Conservation (phyloP, 345 rosid species). For the Eutrema heterophyllum region DNA sequence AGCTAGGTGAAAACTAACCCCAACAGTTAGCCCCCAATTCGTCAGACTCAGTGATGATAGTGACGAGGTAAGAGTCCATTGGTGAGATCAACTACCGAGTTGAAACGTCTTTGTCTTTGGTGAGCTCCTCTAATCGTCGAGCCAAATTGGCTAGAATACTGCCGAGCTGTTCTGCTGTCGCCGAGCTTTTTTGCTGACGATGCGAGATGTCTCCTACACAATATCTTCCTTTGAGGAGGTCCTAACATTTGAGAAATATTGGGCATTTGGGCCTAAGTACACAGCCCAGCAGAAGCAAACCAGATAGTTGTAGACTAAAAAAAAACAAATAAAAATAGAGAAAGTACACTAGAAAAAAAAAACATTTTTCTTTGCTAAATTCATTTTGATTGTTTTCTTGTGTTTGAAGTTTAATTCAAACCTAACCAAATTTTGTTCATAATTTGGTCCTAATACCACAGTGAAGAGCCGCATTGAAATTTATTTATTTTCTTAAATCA, state of each 20-base stretch:
- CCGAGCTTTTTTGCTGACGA: too few relatives aligned
- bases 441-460: constrained; percentile 17
- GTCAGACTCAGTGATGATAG: too few relatives aligned
- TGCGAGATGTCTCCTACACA: too few relatives aligned
- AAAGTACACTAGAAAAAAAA: background rate
- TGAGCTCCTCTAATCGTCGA: too few relatives aligned
- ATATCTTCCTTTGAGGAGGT: background rate
- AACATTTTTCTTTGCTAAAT: background rate
- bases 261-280: background rate
- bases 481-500: background rate
- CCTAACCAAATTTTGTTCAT: background rate
- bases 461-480: constrained; percentile 19
- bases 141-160: too few relatives aligned
- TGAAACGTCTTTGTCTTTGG: too few relatives aligned
- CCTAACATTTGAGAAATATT: background rate
- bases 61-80: too few relatives aligned
- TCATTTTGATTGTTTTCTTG: background rate
- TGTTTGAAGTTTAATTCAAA: constrained; percentile 1
- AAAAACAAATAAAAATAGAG: background rate
- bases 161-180: too few relatives aligned
- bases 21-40: too few relatives aligned
- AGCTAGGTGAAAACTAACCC: too few relatives aligned
- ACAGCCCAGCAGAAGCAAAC: background rate
- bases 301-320: background rate
- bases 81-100: too few relatives aligned